These are phyloP conservation scores for Cutaneotrichosporon cutaneum DNA, from an alignment of 1,284 basidiomycete genomes.

Conservation along the genomic window DNA sequence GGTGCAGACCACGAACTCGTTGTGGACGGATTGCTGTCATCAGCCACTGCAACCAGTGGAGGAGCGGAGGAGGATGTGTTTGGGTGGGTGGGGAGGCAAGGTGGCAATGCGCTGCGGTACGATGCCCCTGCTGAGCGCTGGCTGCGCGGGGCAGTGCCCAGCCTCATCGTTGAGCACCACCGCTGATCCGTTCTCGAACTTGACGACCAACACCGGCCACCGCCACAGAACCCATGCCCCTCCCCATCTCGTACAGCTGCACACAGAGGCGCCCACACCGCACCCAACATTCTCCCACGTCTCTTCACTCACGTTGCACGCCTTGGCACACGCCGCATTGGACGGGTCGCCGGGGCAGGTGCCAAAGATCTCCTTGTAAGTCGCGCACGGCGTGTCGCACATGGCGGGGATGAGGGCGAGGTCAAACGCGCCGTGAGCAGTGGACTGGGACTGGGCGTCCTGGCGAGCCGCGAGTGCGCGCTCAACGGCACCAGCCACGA, in stretches of 20 bases:
- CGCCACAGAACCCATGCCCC: too few relatives aligned
- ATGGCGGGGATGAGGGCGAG: slow-evolving; percentile 9
- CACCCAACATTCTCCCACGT: not conserved
- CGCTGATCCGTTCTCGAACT: too few relatives aligned
- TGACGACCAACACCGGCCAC: too few relatives aligned
- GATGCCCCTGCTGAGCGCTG: too few relatives aligned
- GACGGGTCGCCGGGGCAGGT: slow-evolving; percentile 12
- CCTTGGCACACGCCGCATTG: slow-evolving; percentile 9
- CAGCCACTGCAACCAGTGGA: not conserved
- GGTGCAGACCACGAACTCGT: slow-evolving; percentile 18
- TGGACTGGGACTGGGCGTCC: not conserved
- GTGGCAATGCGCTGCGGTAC: too few relatives aligned
- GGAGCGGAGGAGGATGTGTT: not conserved
- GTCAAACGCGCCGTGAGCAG: slow-evolving; percentile 5
- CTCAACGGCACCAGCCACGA: slow-evolving; percentile 2
- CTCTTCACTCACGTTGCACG: slow-evolving; percentile 17
- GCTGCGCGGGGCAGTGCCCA: too few relatives aligned
- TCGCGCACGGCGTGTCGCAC: slow-evolving; percentile 12
- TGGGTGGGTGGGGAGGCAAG: not conserved
- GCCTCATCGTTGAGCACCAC: too few relatives aligned
- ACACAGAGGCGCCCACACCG: not conserved
- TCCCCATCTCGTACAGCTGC: too few relatives aligned
- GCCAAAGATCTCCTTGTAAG: slow-evolving; percentile 19
- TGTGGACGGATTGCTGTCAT: slow-evolving; percentile 7
- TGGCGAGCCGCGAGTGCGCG: slow-evolving; percentile 4